Percentiles rank a stretch among this genome's conserved stretches.
These are phyloP conservation scores for Cryptococcus sp. DNA, from an alignment of 1,284 basidiomycete species.

Conservation along the genomic window DNA sequence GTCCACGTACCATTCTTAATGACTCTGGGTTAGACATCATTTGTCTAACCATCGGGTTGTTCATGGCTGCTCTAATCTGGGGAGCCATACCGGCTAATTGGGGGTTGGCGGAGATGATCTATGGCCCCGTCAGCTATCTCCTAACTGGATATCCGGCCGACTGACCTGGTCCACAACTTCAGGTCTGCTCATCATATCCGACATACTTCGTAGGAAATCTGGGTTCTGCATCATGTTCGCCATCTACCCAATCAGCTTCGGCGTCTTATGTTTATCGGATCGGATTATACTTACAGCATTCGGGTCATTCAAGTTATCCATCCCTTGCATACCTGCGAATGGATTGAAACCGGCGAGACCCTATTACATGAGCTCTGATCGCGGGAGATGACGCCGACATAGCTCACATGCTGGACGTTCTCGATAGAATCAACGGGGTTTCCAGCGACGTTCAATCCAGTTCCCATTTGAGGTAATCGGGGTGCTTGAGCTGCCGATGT, in stretches of 20 bases:
- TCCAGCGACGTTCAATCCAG: constrained; percentile 61
- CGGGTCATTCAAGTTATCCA: constrained; percentile 78
- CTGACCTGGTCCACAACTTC: constrained; percentile 67
- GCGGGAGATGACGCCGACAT: background rate
- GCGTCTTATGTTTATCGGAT: background rate
- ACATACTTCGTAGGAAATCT: constrained; percentile 61
- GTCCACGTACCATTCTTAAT: constrained; percentile 29
- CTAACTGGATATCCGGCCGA: background rate
- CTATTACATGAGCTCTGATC: constrained; percentile 9
- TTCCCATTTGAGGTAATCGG: constrained; percentile 69
- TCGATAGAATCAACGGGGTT: constrained; percentile 56
- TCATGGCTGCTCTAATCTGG: constrained; percentile 71
- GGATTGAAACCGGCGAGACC: constrained; percentile 66
- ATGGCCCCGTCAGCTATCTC: background rate
- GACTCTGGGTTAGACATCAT: constrained; percentile 58
- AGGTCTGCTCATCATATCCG: constrained; percentile 67
- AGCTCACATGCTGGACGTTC: constrained; percentile 42
- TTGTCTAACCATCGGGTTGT: constrained; percentile 71
- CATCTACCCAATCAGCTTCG: constrained; percentile 53
- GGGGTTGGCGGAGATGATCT: constrained; percentile 74
- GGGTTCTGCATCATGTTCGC: constrained; percentile 78
- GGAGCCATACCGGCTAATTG: constrained; percentile 73
- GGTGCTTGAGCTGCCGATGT: constrained; percentile 44
- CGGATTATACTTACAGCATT: constrained; percentile 64
- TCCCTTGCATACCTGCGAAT: constrained; percentile 67